Conservation (phyloP, 176 grass and related monocot genomes). For the Canna indica region DNA sequence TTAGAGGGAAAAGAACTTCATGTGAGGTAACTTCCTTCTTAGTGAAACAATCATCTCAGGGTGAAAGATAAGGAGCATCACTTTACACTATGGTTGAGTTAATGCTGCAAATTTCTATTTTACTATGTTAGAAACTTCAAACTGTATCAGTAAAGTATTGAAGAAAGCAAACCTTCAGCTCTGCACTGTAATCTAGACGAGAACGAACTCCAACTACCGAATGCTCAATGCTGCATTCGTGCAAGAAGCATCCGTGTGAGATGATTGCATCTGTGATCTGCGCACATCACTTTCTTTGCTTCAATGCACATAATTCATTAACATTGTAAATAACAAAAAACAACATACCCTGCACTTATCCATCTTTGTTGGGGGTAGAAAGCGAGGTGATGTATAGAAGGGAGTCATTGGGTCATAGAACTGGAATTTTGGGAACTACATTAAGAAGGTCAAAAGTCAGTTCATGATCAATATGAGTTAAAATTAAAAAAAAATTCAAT, state of each 20-base stretch:
- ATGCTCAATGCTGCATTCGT: conserved; percentile 42
- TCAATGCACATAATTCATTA: conserved; percentile 1
- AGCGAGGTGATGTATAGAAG: conserved; percentile 53
- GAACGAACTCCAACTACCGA: conserved; percentile 56
- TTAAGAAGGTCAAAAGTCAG: background rate
- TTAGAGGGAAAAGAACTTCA: background rate
- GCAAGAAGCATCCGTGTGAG: conserved; percentile 66
- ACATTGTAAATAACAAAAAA: background rate
- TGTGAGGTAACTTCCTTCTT: background rate
- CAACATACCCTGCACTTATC: conserved; percentile 53
- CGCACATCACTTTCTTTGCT: background rate
- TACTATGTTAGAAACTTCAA: background rate
- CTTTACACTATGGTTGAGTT: too few relatives aligned
- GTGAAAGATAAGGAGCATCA: too few relatives aligned
- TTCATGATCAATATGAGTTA: background rate
- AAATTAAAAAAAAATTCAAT: background rate
- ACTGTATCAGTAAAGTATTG: background rate
- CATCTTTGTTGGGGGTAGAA: conserved; percentile 49
- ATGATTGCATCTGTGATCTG: conserved; percentile 47
- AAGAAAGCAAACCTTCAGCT: conserved; percentile 38
- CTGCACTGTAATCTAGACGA: conserved; percentile 33
- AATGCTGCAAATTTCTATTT: too few relatives aligned
- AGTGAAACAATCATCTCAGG: background rate
- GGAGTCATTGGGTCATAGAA: conserved; percentile 65
- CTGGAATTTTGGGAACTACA: conserved; percentile 51